phyloP scores from a whole-genome alignment of 805 yeast species.

The Geotrichum ghanense region DNA sequence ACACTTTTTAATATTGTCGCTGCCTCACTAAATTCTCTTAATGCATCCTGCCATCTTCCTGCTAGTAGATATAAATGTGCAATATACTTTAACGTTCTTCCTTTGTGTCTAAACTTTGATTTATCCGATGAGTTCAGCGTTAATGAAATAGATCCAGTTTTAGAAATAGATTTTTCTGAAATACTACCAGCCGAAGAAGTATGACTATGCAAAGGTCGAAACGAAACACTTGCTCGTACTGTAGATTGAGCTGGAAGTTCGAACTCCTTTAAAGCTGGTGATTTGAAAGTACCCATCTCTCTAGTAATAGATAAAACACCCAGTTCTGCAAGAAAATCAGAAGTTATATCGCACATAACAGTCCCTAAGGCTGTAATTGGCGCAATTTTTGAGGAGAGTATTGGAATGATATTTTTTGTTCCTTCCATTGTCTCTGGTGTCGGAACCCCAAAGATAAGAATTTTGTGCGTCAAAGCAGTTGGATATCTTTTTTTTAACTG shows the following conservation, averaged over 20 bases:
- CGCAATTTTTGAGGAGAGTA: slow-evolving; percentile 22
- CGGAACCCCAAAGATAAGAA: slow-evolving; percentile 33
- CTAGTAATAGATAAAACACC: slow-evolving; percentile 56
- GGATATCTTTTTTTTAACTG: slow-evolving; percentile 29
- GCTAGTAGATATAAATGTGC: slow-evolving; percentile 73
- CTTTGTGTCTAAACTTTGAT: slow-evolving; percentile 40
- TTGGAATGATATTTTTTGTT: slow-evolving; percentile 8
- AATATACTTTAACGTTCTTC: slow-evolving; percentile 63
- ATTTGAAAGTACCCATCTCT: slow-evolving; percentile 67
- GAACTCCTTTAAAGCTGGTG: slow-evolving; percentile 41
- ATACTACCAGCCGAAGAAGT: slow-evolving; percentile 1
- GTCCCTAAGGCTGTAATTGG: slow-evolving; percentile 39
- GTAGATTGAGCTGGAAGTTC: slow-evolving; percentile 9
- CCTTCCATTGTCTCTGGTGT: slow-evolving; percentile 8
- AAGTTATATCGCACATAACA: slow-evolving; percentile 59
- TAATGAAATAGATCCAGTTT: slow-evolving; percentile 13
- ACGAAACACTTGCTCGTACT: background rate
- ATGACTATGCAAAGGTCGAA: slow-evolving; percentile 5
- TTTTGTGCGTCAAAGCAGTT: slow-evolving; percentile 25
- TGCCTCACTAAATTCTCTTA: slow-evolving; percentile 67
- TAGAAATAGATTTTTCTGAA: slow-evolving; percentile 12
- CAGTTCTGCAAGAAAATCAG: slow-evolving; percentile 49
- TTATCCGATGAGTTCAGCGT: slow-evolving; percentile 25
- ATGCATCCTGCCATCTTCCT: slow-evolving; percentile 65
- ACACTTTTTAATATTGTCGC: slow-evolving; percentile 43